Percentiles rank a stretch among this genome's conserved stretches.
phyloP scores from a whole-genome alignment of 163 green algal genomes.

The Smithsoniella earleae region DNA sequence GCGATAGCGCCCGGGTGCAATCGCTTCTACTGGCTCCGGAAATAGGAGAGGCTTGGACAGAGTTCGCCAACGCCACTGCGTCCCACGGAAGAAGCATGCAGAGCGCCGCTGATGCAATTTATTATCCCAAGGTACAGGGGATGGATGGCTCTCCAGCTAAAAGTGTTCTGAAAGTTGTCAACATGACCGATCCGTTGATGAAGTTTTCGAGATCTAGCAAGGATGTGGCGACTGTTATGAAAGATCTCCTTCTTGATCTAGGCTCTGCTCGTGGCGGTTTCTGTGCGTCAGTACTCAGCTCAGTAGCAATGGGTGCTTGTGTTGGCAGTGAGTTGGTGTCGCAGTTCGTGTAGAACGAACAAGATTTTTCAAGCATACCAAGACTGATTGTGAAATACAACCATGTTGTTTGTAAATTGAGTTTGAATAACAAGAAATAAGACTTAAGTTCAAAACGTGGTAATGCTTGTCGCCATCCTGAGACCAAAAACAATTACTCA shows the following conservation, averaged over 20 bases:
- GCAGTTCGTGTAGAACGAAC: no score
- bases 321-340: not conserved
- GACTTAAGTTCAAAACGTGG: no score
- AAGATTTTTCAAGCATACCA: no score
- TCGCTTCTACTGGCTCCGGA: not conserved
- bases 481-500: no score
- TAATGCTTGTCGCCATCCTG: no score
- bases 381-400: no score
- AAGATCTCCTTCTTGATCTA: not conserved
- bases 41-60: slow-evolving; percentile 12
- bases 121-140: slow-evolving; percentile 20
- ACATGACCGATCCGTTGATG: slow-evolving; percentile 17
- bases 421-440: no score
- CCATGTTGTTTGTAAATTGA: no score
- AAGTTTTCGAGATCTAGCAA: slow-evolving; percentile 3
- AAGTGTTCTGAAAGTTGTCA: slow-evolving; percentile 8
- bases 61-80: not conserved
- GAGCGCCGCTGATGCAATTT: not conserved
- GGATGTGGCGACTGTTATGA: not conserved
- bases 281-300: not conserved
- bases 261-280: not conserved
- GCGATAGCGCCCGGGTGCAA: not conserved
- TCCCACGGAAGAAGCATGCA: slow-evolving; percentile 12
- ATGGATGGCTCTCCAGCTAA: not conserved
- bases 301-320: not conserved